A percentile compares a stretch with the other conserved stretches of the same genome.
phyloP scores from a whole-genome alignment of 805 yeast genomes.

The Hyphopichia homilentoma region DNA sequence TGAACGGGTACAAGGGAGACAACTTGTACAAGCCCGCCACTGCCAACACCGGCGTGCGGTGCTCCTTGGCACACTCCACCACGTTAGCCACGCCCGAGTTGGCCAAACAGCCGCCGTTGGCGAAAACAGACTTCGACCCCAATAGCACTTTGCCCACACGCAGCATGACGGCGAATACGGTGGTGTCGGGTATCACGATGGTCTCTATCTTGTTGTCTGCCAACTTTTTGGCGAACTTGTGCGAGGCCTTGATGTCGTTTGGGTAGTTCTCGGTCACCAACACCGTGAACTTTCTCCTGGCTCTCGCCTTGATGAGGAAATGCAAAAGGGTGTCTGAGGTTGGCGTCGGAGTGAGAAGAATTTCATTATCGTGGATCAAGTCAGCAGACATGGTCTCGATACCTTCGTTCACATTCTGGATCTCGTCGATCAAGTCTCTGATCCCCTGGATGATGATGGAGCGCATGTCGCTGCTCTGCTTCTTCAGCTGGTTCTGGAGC shows the following conservation, averaged over 20 bases:
- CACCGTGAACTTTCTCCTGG: slow-evolving; percentile 88
- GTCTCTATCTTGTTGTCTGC: slow-evolving; percentile 87
- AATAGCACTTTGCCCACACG: slow-evolving; percentile 94
- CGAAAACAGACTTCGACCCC: slow-evolving; percentile 89
- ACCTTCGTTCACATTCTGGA: slow-evolving; percentile 83
- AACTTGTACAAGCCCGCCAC: slow-evolving; percentile 92
- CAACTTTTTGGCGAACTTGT: slow-evolving; percentile 71
- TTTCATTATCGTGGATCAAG: slow-evolving; percentile 88
- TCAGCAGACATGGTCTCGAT: slow-evolving; percentile 89
- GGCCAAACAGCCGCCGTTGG: slow-evolving; percentile 92
- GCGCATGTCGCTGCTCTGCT: slow-evolving; percentile 62
- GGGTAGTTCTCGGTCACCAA: slow-evolving; percentile 91
- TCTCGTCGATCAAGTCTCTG: slow-evolving; percentile 88
- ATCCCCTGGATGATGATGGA: slow-evolving; percentile 89
- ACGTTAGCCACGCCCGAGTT: slow-evolving; percentile 89
- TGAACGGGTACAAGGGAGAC: slow-evolving; percentile 89
- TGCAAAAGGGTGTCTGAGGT: slow-evolving; percentile 84
- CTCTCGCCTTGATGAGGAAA: slow-evolving; percentile 79
- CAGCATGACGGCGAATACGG: slow-evolving; percentile 94
- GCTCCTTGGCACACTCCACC: slow-evolving; percentile 93
- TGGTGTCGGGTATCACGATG: slow-evolving; percentile 87
- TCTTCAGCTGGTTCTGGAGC: slow-evolving; percentile 29
- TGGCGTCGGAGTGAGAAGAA: slow-evolving; percentile 89
- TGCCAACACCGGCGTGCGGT: slow-evolving; percentile 92
- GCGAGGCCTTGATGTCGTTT: slow-evolving; percentile 75